These are phyloP conservation scores for Annulohypoxylon bovei DNA, from an alignment of 495 filamentous ascomycete species.

Conservation along the genomic window DNA sequence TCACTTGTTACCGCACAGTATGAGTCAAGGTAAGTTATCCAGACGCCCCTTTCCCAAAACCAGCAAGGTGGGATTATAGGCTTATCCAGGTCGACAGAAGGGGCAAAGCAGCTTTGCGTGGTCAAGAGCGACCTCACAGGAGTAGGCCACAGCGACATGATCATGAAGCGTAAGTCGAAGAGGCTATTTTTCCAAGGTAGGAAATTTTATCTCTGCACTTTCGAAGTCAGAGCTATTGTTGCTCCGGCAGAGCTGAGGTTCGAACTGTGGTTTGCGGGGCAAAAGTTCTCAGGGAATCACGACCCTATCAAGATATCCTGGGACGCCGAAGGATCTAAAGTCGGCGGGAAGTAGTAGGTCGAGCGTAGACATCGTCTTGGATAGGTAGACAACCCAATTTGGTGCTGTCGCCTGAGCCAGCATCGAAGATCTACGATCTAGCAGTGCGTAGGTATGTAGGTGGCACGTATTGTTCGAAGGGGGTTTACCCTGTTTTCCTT, in stretches of 20 bases:
- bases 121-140: conserved; percentile 49
- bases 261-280: conserved; percentile 62
- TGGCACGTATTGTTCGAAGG: background rate
- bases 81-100: conserved; percentile 31
- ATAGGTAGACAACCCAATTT: background rate
- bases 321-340: conserved; percentile 48
- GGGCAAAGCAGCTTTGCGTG: conserved; percentile 56
- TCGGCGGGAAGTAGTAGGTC: conserved; percentile 1
- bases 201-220: conserved; percentile 58
- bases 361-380: background rate
- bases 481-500: background rate
- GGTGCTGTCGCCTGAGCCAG: background rate
- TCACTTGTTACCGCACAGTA: conserved; percentile 53
- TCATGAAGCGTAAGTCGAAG: conserved; percentile 47
- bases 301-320: conserved; percentile 62
- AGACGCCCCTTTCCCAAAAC: conserved; percentile 33
- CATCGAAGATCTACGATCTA: background rate
- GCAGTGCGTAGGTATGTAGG: background rate
- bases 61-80: conserved; percentile 18
- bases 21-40: conserved; percentile 47
- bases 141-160: conserved; percentile 48
- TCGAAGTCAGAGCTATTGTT: conserved; percentile 62
- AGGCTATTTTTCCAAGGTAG: conserved; percentile 52
- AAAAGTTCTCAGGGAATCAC: conserved; percentile 57
- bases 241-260: conserved; percentile 66